Conservation (phyloP, 2,329 filamentous ascomycete species). For the Fonsecaea pedrosoi region DNA sequence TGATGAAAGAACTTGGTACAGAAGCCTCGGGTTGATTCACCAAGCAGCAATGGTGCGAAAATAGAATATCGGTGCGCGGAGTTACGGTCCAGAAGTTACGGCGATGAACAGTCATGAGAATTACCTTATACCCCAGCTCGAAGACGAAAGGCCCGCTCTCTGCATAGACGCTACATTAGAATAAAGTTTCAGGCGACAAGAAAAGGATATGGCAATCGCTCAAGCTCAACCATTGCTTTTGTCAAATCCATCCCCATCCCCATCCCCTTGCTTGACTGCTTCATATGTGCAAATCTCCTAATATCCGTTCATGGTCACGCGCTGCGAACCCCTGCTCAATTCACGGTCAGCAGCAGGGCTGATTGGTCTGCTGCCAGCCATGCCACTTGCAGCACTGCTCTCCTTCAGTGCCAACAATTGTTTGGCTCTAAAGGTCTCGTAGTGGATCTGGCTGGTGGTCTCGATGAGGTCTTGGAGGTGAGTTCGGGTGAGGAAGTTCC, state of each 20-base stretch:
- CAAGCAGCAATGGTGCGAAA: neutral
- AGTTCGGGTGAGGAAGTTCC: slow-evolving; percentile 97
- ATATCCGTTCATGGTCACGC: slow-evolving; percentile 99
- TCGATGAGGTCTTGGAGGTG: slow-evolving; percentile 99
- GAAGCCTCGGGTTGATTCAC: slow-evolving; percentile 3
- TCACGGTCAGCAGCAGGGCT: slow-evolving; percentile 93
- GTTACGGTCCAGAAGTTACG: slow-evolving; percentile 4
- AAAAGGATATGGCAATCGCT: slow-evolving; percentile 31
- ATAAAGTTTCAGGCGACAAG: slow-evolving; percentile 24
- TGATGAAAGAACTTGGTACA: slow-evolving; percentile 47
- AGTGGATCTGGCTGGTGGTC: slow-evolving; percentile 99
- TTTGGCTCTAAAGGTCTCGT: slow-evolving; percentile 99
- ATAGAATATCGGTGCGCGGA: neutral
- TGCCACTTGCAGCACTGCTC: slow-evolving; percentile 80
- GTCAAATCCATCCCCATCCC: slow-evolving; percentile 29
- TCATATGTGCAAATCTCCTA: slow-evolving; percentile 49
- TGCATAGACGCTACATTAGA: slow-evolving; percentile 37
- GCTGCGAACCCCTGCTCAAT: slow-evolving; percentile 94
- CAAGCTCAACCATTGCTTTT: slow-evolving; percentile 31
- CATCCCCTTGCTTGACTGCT: slow-evolving; percentile 9
- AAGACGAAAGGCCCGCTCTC: slow-evolving; percentile 40
- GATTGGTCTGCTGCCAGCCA: slow-evolving; percentile 85
- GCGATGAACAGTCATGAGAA: slow-evolving; percentile 30
- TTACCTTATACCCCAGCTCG: slow-evolving; percentile 32
- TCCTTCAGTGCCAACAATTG: slow-evolving; percentile 97